Base-by-base conservation (phyloP, 1,284 basidiomycete genomes). In the Leccinum griseonigrum region DNA sequence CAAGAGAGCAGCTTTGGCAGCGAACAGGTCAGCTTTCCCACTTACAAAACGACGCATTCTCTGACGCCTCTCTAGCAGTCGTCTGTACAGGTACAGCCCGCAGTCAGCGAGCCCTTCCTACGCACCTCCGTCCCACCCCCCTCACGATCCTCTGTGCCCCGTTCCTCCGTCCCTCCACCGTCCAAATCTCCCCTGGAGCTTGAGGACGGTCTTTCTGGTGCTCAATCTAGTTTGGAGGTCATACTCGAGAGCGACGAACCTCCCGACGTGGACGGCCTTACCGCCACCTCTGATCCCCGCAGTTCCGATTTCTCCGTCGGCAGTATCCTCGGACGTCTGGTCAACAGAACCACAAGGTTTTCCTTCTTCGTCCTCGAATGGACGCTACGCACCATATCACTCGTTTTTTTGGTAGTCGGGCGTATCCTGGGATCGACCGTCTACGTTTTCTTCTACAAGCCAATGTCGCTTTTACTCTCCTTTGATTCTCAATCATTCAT, bases 171-270 rank as follows among this genome's bases (percentile, higher is more conserved):
- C 31, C 72, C 76, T 29, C 76, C 77, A 53, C 76, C 77, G 51
- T 66, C 73, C 71, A 69, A 57, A 58, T 54, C 55, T 40, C 54
- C 61, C 53, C 32, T 56, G 7, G 63, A 62, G 14, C 43, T 61
- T 11, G 75, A 83, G 51, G 75, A 78, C 26, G 82, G 83, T 4
- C 74, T 82, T n/a, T 29, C 38, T 57, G 78, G 82, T 52, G 70
- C 67, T 63, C 82, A 84, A 61, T 78, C 81, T 63, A 79, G 81
- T 2, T 77, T 90, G 22, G 75, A 82, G 29, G 82, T 85, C 3
- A 87, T 90, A 67, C 78, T 80, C 2, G 88, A 90, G 76, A 77
- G 79, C 40, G 82, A 86, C 1, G 83, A 85, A 66, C 70, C 66
- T n/a, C 65, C 76, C 22, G 60, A 66, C 10, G 67, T 75, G 26